These are phyloP conservation scores for Fusarium luffae DNA, from an alignment of 2,329 filamentous ascomycete species.

Conservation along the genomic window DNA sequence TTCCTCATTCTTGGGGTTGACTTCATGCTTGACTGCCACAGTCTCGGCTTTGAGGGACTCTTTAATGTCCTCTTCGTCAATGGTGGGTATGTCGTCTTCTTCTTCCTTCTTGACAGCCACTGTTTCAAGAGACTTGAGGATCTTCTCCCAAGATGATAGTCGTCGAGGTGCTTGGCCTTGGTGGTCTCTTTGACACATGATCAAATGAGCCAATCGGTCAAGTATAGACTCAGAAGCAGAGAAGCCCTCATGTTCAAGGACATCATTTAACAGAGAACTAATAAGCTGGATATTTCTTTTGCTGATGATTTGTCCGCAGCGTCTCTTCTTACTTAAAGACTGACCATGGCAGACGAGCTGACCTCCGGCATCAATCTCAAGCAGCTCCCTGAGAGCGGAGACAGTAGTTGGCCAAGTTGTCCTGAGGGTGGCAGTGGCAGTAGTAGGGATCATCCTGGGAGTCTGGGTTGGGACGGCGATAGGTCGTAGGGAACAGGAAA, in stretches of 20 bases:
- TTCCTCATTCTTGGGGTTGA: background rate
- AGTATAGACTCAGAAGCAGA: constrained; percentile 27
- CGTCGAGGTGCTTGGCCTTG: background rate
- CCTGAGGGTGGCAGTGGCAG: background rate
- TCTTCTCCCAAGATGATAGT: constrained; percentile 28
- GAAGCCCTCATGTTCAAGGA: constrained; percentile 19
- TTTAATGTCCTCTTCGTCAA: background rate
- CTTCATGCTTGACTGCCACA: background rate
- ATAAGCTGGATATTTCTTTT: constrained; percentile 8
- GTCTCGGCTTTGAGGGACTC: background rate
- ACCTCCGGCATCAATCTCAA: constrained; percentile 8
- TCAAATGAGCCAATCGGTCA: constrained; percentile 18
- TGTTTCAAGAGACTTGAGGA: constrained; percentile 1
- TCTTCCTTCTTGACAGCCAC: constrained; percentile 20
- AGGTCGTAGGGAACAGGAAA: background rate
- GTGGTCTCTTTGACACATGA: constrained; percentile 30
- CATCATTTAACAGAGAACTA: constrained; percentile 16
- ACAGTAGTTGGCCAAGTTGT: constrained; percentile 24
- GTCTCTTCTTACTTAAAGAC: background rate
- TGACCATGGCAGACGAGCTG: constrained; percentile 23
- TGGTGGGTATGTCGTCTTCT: background rate
- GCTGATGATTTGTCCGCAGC: constrained; percentile 12
- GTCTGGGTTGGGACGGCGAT: background rate
- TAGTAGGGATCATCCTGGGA: constrained; percentile 16
- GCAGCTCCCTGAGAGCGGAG: constrained; percentile 12